phyloP scores from a whole-genome alignment of 208 protist species.

The Leishmania gerbilli region DNA sequence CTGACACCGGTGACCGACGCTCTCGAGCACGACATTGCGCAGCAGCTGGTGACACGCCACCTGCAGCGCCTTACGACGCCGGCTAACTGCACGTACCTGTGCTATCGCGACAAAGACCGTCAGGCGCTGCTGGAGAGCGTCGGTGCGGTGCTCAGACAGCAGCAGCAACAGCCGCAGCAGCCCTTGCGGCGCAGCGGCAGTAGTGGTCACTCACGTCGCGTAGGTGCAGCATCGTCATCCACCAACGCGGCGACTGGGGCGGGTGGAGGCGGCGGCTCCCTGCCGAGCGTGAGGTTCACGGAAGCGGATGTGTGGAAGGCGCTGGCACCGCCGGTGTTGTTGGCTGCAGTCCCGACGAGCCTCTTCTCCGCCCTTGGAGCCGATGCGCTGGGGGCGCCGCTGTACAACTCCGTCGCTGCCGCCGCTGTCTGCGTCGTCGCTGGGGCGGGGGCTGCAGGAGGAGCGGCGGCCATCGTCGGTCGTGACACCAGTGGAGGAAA shows the following conservation, averaged over 20 bases:
- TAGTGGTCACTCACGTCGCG: neutral
- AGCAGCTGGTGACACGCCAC: constrained; percentile 54
- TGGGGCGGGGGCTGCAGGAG: neutral
- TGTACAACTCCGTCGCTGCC: constrained; percentile 71
- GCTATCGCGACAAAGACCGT: constrained; percentile 58
- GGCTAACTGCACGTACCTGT: constrained; percentile 71
- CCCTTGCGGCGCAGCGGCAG: constrained; percentile 16
- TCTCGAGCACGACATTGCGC: constrained; percentile 64
- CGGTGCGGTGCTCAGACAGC: constrained; percentile 25
- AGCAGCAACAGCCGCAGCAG: constrained; percentile 33
- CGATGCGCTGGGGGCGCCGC: constrained; percentile 58
- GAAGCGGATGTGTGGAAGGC: constrained; percentile 55
- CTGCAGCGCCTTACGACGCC: constrained; percentile 62
- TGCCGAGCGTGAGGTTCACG: constrained; percentile 24
- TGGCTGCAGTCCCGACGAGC: constrained; percentile 40
- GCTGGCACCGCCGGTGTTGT: constrained; percentile 73
- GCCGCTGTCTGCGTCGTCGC: constrained; percentile 34
- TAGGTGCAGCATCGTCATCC: neutral
- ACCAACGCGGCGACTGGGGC: neutral
- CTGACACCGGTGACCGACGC: constrained; percentile 48
- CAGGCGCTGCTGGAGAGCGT: constrained; percentile 30
- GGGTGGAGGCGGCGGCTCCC: neutral
- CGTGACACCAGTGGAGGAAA: neutral
- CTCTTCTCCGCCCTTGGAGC: constrained; percentile 42
- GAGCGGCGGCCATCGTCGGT: neutral